Percentiles rank a stretch among this genome's conserved stretches.
These are phyloP conservation scores for Tolypocladium cylindrosporum DNA, from an alignment of 2,329 filamentous ascomycete genomes.

Conservation along the genomic window DNA sequence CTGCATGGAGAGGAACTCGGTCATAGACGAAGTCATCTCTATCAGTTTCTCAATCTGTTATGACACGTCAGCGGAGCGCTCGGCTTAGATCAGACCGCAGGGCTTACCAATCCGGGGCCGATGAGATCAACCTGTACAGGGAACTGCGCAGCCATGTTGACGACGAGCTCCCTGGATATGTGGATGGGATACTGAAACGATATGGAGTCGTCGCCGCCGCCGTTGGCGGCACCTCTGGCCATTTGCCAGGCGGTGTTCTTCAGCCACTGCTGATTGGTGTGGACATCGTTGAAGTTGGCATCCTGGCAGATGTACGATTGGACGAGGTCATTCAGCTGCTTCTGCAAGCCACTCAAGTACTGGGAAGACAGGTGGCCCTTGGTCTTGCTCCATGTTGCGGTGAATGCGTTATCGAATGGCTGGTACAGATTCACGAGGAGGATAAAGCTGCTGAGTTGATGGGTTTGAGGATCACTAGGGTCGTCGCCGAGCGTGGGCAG, in stretches of 20 bases:
- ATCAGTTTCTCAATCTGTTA: constrained; percentile 67
- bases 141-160: constrained; percentile 60
- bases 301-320: constrained; percentile 43
- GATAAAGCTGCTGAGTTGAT: constrained; percentile 46
- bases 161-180: constrained; percentile 51
- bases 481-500: constrained; percentile 55
- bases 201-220: constrained; percentile 39
- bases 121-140: constrained; percentile 65
- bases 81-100: too few relatives aligned
- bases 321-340: constrained; percentile 48
- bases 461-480: constrained; percentile 41
- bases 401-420: constrained; percentile 55
- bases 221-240: constrained; percentile 37
- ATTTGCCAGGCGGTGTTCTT: constrained; percentile 56
- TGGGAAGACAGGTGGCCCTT: constrained; percentile 44
- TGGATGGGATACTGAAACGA: constrained; percentile 55
- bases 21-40: constrained; percentile 63
- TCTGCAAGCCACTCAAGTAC: constrained; percentile 49
- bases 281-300: constrained; percentile 43
- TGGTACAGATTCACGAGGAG: constrained; percentile 53
- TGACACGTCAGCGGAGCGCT: background rate
- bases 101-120: constrained; percentile 59
- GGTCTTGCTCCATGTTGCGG: constrained; percentile 57
- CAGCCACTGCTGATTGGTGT: constrained; percentile 54
- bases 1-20: constrained; percentile 60